phyloP scores from a whole-genome alignment of 1,284 basidiomycete genomes.

The Heterobasidion annosum region DNA sequence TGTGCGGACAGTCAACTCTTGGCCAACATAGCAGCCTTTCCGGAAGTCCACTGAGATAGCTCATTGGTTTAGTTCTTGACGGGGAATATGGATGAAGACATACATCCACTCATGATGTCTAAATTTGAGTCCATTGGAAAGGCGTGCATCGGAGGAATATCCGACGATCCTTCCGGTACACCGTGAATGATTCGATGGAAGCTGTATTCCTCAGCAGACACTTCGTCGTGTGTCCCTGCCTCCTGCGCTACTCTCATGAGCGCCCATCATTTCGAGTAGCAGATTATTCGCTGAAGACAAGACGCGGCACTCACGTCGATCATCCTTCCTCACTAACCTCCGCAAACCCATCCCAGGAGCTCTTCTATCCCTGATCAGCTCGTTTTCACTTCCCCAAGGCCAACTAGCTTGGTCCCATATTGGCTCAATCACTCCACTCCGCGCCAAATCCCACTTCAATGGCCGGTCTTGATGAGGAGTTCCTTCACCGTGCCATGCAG shows the following conservation, averaged over 20 bases:
- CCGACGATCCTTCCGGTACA: constrained; percentile 79
- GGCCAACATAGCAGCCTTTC: constrained; percentile 98
- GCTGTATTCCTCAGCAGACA: constrained; percentile 51
- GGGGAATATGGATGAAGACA: constrained; percentile 21
- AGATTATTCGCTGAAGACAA: not conserved
- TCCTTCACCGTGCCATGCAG: constrained; percentile 52
- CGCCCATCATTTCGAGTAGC: constrained; percentile 1
- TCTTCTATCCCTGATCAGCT: constrained; percentile 58
- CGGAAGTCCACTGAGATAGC: constrained; percentile 77
- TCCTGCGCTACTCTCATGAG: constrained; percentile 37
- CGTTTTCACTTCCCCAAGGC: constrained; percentile 55
- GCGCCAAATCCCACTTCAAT: constrained; percentile 47
- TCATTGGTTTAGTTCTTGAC: constrained; percentile 1
- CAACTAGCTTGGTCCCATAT: constrained; percentile 42
- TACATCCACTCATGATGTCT: constrained; percentile 88
- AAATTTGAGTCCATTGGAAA: constrained; percentile 93
- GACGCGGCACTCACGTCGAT: constrained; percentile 51
- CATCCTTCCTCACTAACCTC: constrained; percentile 60
- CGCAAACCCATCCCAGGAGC: constrained; percentile 73
- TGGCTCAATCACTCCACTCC: constrained; percentile 64
- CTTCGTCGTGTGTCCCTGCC: constrained; percentile 43
- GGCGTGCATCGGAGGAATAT: constrained; percentile 71
- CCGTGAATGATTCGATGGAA: constrained; percentile 78
- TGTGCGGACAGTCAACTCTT: constrained; percentile 94
- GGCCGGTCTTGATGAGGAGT: constrained; percentile 21